Base-by-base conservation (phyloP, 1,139 yeast species). In the Pichia sorboxylosa region DNA sequence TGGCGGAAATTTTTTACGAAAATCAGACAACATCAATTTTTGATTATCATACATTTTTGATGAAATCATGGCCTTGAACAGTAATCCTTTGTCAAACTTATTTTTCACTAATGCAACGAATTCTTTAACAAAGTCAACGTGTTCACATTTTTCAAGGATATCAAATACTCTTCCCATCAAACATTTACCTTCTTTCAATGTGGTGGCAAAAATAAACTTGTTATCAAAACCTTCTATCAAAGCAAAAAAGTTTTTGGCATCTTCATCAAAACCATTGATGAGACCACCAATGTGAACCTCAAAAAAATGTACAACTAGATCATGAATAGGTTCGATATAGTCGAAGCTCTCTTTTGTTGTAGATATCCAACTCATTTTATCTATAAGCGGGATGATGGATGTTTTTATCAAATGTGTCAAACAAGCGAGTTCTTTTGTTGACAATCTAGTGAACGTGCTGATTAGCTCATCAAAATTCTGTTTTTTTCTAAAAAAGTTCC, bases 1-100 rank as follows among this genome's bases (percentile, higher is more conserved):
- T n/a, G n/a, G n/a, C n/a, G n/a, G n/a, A n/a, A n/a, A n/a, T n/a
- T n/a, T n/a, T n/a, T n/a, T n/a, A n/a, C n/a, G n/a, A 11, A 15
- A 11, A 27, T 23, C 29, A n/a, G 13, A 14, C 3, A n/a, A 18
- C 3, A 30, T 10, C 9, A 34, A 10, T 3, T 22, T 13, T 4
- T 16, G 13, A 11, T 31, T 36, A 5, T 26, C 27, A 14, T 29
- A 35, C 7, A 37, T 14, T n/a, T 36, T 26, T 4, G 40, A 37
- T 10, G 32, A 24, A 8, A 38, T 11, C 13, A 27, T 27, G 4
- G 27, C 26, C 5, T 19, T 26, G 27, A 38, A 39, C 7, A 40
- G 14, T 21, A 24, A 30, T 9, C 17, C 24, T 6, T 29, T 15
- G 23, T 33, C 34, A 16, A 33, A 32, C 14, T 32, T 35, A 8